Base-by-base conservation (phyloP, 2,329 filamentous ascomycete genomes). In the Xylaria hypoxylon region DNA sequence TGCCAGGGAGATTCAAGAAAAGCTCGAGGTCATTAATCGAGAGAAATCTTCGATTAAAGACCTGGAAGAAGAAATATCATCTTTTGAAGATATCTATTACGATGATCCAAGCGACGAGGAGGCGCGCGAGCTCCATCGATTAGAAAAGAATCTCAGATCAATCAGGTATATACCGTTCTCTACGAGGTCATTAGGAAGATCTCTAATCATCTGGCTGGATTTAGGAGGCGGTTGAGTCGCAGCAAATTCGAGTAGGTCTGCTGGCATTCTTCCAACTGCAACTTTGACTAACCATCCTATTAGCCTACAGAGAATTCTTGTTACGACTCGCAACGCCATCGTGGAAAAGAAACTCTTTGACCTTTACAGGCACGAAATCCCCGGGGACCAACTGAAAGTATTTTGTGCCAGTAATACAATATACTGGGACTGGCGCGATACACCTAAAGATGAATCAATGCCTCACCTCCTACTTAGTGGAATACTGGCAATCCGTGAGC, bases 321-420 rank as follows among this genome's bases (percentile, higher is more conserved):
- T 85, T 8, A 70, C 64, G 3, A 77, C 72, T 7, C 80, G 83
- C 1, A 85, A 84, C 61, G 65, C 55, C 0, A 73, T 73, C 15
- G 74, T 85, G 5, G 71, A 69, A 1, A 24, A 53, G 0, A 47
- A 72, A 2, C 75, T 85, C 6, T 56, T 47, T 0, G 40, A 52
- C 0, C 51, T 70, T 0, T 83, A 84, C 60, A 31, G 57, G 6
- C 51, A 68, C 15, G 64, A 71, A 8, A 64, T 78, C 1, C 67
- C 71, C 0, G 71, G 52, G 6, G 70, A 68, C 26, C 45, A 65
- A 1, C 66, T 81, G 33, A 71, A 70, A 2, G 77, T 82, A 5
- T 84, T 84, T 65, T 84, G 82, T 56, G 78, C 81, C 10, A 82
- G 82, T 70, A 85, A 84, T 67, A 74, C 58, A 0, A 64, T 78